Conservation (phyloP, 2,329 filamentous ascomycete species). For the Colletotrichum lentis region DNA sequence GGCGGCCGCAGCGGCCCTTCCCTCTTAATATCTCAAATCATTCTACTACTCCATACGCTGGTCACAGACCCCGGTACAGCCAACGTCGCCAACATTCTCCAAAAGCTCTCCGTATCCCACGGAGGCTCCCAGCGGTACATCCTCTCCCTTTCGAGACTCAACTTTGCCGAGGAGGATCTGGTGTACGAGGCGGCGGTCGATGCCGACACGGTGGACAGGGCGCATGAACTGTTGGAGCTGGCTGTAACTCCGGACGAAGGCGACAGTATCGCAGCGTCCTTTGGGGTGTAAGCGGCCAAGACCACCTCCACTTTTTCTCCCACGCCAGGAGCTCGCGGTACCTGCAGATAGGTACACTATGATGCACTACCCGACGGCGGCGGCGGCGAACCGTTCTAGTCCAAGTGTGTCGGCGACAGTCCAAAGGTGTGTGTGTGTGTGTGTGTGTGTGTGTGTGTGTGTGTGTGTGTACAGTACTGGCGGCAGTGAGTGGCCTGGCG, state of each 20-base stretch:
- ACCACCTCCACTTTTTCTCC: background rate
- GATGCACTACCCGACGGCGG: background rate
- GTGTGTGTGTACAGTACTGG: background rate
- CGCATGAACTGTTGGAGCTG: constrained; percentile 82
- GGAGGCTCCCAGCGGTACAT: constrained; percentile 85
- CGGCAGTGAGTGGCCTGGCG: background rate
- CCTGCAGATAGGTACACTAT: background rate
- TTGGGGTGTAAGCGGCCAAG: constrained; percentile 45
- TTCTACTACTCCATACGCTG: constrained; percentile 61
- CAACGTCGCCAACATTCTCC: constrained; percentile 66
- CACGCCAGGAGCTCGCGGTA: background rate
- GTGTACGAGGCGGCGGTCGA: constrained; percentile 81
- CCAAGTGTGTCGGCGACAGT: background rate
- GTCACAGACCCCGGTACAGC: constrained; percentile 59
- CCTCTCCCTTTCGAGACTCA: constrained; percentile 81
- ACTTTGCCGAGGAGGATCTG: constrained; percentile 80
- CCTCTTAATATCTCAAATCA: constrained; percentile 58
- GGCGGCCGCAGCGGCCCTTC: constrained; percentile 46
- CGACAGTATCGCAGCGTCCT: constrained; percentile 54
- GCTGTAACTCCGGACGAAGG: constrained; percentile 79
- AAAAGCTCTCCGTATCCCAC: constrained; percentile 73
- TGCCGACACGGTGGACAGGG: constrained; percentile 79
- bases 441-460: background rate
- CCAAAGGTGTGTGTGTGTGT: background rate
- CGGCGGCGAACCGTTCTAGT: background rate